These are phyloP conservation scores for Sungouiella thailandica DNA, from an alignment of 805 yeast genomes.

Conservation along the genomic window DNA sequence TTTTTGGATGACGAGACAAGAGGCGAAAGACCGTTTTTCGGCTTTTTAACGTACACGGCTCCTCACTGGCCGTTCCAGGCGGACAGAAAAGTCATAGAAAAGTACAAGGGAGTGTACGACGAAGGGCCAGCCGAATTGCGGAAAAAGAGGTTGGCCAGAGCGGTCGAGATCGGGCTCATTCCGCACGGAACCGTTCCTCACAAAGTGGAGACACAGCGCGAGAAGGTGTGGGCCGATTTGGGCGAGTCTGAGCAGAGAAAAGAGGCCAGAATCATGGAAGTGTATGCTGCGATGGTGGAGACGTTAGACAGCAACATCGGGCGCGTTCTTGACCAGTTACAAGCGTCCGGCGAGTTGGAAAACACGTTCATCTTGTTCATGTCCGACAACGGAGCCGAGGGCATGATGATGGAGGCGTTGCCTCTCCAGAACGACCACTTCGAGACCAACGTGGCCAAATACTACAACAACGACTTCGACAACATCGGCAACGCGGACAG, in stretches of 20 bases:
- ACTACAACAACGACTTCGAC: constrained; percentile 39
- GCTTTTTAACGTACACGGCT: constrained; percentile 53
- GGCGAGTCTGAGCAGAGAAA: constrained; percentile 29
- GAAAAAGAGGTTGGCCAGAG: constrained; percentile 32
- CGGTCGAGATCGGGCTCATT: constrained; percentile 43
- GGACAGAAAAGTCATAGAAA: constrained; percentile 41
- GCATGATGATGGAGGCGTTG: constrained; percentile 52
- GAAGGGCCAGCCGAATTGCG: constrained; percentile 46
- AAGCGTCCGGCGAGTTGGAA: constrained; percentile 41
- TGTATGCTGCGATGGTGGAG: constrained; percentile 64
- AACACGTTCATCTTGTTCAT: constrained; percentile 55
- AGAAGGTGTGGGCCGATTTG: constrained; percentile 41
- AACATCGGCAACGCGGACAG: constrained; percentile 47
- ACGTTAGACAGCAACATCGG: constrained; percentile 50
- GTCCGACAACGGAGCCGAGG: constrained; percentile 66
- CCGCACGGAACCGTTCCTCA: constrained; percentile 42
- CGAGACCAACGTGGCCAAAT: constrained; percentile 20
- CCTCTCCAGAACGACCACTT: constrained; percentile 34
- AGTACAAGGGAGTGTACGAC: constrained; percentile 45
- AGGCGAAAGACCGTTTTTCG: constrained; percentile 48
- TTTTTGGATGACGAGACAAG: constrained; percentile 26
- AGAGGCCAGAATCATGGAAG: constrained; percentile 46
- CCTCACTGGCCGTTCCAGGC: constrained; percentile 70
- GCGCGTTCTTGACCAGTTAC: constrained; percentile 38
- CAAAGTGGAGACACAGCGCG: constrained; percentile 36